Conservation (phyloP, 805 yeast genomes). For the Debaryomyces maramus region DNA sequence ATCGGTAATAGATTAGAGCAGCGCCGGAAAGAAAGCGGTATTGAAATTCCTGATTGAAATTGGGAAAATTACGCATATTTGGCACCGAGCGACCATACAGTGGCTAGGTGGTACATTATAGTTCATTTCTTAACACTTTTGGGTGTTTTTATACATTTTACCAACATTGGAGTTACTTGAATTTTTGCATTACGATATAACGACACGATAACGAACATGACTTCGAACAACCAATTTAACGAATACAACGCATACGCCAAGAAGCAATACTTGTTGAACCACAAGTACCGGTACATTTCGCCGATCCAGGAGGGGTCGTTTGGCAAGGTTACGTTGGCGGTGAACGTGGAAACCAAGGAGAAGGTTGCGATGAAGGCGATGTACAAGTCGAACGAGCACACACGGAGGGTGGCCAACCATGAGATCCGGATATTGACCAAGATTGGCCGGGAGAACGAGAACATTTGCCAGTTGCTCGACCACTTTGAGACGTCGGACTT, state of each 20-base stretch:
- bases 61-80: too few relatives aligned
- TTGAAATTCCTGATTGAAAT: too few relatives aligned
- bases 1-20: too few relatives aligned
- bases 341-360: constrained; percentile 30
- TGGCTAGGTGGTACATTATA: too few relatives aligned
- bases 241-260: constrained; percentile 15
- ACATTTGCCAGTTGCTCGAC: constrained; percentile 60
- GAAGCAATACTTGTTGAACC: constrained; percentile 22
- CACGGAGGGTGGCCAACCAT: constrained; percentile 49
- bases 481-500: constrained; percentile 48
- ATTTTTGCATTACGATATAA: neutral
- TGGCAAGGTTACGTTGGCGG: constrained; percentile 59
- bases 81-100: too few relatives aligned
- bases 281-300: constrained; percentile 43
- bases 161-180: too few relatives aligned
- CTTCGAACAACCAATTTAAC: constrained; percentile 2
- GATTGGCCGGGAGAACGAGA: constrained; percentile 44
- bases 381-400: constrained; percentile 44
- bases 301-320: constrained; percentile 60
- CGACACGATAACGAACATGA: neutral
- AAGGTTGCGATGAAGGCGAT: constrained; percentile 58
- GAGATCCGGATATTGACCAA: constrained; percentile 46
- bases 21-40: too few relatives aligned
- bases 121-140: too few relatives aligned
- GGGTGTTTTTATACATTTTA: too few relatives aligned